Evolutionary conservation across 768 basidiomycete species (phyloP), one percentile per base, ranked within the genome.

Genomic region (Saitozyma sp.): DNA sequence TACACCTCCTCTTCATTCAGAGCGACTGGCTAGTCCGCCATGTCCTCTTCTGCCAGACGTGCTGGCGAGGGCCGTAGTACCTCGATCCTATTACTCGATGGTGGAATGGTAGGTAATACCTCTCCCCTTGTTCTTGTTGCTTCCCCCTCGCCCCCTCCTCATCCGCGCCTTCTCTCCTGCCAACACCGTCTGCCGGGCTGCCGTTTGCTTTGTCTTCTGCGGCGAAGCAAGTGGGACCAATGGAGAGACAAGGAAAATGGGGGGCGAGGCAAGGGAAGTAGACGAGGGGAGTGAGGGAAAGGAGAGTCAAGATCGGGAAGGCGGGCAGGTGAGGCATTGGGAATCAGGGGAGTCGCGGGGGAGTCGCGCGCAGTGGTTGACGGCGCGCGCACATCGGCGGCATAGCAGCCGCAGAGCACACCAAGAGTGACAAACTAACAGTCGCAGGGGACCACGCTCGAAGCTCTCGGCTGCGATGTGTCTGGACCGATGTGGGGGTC

Each of bases 401-500:
- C 29, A 29, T 29, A 29, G 29, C 29, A 29, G 29, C 29, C 29
- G 29, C 29, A 29, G 29, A 29, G 29, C 29, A 29, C 29, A 29
- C 29, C 29, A 29, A 2, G 5, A 29, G 29, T 29, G 29, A 46
- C 13, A 46, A 11, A 6, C 45, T 46, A 17, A 46, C 45, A 46
- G 2, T 46, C n/a, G 45, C 11, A 75, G 77, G 77, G 77, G 20
- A 77, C 77, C 5, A 75, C 76, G 6, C 66, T 78, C 50, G 75
- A 77, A 42, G 43, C 62, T 0, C 38, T 67, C 2, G 70, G 71
- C 8, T 56, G 59, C 49, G 66, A 74, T 41, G 71, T 78, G 9
- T 63, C 63, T 0, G 75, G 83, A 41, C 83, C 86, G 2, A 78
- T 92, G 20, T 91, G 90, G 90, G 91, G 89, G 13, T 85, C 87